phyloP scores from a whole-genome alignment of 169 alveolate species.

The Plasmodium inui region DNA sequence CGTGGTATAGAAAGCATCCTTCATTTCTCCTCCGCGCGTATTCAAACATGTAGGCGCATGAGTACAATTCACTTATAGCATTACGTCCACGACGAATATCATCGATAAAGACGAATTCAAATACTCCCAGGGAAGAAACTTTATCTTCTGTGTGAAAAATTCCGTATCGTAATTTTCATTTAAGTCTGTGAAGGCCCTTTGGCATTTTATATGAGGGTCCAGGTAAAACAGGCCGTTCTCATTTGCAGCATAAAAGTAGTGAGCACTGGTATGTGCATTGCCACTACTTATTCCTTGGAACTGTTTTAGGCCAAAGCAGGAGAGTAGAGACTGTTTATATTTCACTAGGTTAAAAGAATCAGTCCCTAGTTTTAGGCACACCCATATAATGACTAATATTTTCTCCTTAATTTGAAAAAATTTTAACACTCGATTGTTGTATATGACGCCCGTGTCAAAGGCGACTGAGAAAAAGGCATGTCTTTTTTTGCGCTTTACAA shows the following conservation, averaged over 20 bases:
- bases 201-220: slow-evolving; percentile 80
- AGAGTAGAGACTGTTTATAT: slow-evolving; percentile 67
- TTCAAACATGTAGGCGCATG: background rate
- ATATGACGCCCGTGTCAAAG: slow-evolving; percentile 64
- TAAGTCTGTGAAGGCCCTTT: slow-evolving; percentile 59
- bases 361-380: slow-evolving; percentile 62
- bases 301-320: slow-evolving; percentile 74
- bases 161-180: slow-evolving; percentile 15
- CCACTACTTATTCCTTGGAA: slow-evolving; percentile 82
- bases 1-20: background rate
- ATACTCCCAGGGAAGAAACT: slow-evolving; percentile 60
- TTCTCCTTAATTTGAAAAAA: slow-evolving; percentile 61
- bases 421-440: slow-evolving; percentile 51
- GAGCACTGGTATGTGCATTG: slow-evolving; percentile 65
- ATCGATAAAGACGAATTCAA: slow-evolving; percentile 53
- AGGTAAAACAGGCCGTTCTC: slow-evolving; percentile 71
- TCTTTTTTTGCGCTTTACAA: slow-evolving; percentile 37
- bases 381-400: slow-evolving; percentile 55
- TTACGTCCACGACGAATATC: slow-evolving; percentile 41
- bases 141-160: slow-evolving; percentile 48
- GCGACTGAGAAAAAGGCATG: slow-evolving; percentile 48
- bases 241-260: slow-evolving; percentile 77
- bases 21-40: background rate
- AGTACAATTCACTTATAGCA: background rate
- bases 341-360: slow-evolving; percentile 37